Evolutionary conservation across 805 yeast genomes (phyloP).

Genomic region (Priceomyces melissophilus): DNA sequence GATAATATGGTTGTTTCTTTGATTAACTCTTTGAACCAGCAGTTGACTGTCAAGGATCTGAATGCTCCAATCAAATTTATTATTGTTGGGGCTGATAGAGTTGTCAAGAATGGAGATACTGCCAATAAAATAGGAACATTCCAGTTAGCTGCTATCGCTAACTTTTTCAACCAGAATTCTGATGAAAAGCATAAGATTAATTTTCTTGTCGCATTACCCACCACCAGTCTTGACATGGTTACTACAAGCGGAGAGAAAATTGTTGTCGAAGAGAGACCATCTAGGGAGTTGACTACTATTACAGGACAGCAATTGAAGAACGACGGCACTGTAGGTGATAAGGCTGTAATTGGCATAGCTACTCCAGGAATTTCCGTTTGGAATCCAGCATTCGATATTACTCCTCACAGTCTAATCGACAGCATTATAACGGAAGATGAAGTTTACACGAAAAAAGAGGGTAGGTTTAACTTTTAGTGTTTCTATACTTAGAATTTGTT

Average conservation of each 20-base stretch:
- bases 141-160: conserved; percentile 76
- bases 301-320: conserved; percentile 49
- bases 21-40: conserved; percentile 41
- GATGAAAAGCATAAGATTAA: conserved; percentile 40
- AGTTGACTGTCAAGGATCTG: conserved; percentile 19
- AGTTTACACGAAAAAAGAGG: conserved; percentile 45
- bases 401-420: conserved; percentile 79
- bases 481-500: too few relatives aligned
- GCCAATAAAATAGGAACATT: conserved; percentile 96
- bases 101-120: conserved; percentile 89
- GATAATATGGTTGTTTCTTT: conserved; percentile 90
- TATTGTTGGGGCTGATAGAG: conserved; percentile 93
- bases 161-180: conserved; percentile 33
- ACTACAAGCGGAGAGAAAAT: conserved; percentile 71
- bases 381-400: conserved; percentile 96
- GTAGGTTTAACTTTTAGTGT: conserved; percentile 44
- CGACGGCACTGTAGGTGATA: conserved; percentile 27
- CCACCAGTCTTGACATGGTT: conserved; percentile 76
- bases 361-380: conserved; percentile 84
- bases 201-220: conserved; percentile 94
- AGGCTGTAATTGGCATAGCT: conserved; percentile 68
- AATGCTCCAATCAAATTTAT: conserved; percentile 77
- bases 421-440: conserved; percentile 85
- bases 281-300: conserved; percentile 71
- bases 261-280: conserved; percentile 83